Base-by-base conservation (phyloP, 2,329 filamentous ascomycete genomes). In the Colletotrichum lindemuthianum region DNA sequence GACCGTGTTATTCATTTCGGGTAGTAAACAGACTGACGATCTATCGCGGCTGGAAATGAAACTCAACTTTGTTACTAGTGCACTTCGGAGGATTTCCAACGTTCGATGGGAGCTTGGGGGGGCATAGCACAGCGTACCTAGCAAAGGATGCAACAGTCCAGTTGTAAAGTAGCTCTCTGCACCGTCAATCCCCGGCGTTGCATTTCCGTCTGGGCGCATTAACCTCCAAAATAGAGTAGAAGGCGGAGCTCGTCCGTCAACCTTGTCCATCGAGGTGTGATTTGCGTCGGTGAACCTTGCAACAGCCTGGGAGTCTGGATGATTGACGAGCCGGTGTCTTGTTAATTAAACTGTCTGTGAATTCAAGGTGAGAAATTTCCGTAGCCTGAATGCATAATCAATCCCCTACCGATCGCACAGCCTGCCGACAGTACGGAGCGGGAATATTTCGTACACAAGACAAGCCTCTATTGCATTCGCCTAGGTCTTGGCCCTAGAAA, bases 211-310 rank as follows among this genome's bases (percentile, higher is more conserved):
- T 50, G 39, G 36, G 58, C 61, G 58, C 61, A 61, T 61, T 44
- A 55, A 51, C 47, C 16, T 65, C 44, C 37, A 65, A 52, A 57
- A 56, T 51, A 65, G 61, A 37, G 51, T 57, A 43, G 45, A 59
- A 32, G 56, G 51, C 61, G 58, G 51, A 52, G 49, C 24, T 5
- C 24, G 5, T 4, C 24, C 24, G 24, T 24, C 48, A 57, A 40
- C 52, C 52, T 50, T 51, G 39, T 41, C 24, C 11, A 36, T 49
- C 39, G 16, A 48, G 45, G 16, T 32, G 36, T 24, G 36, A 16
- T 53, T n/a, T 45, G 43, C 13, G 15, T 16, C 43, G 50, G 37
- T 24, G 49, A 59, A 48, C 55, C 48, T 43, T 49, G 60, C 13
- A 45, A 6, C 32, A 10, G 36, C 33, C 60, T 44, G 61, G 61